A percentile compares a stretch with the other conserved stretches of the same genome.
phyloP scores from a whole-genome alignment of 2,329 filamentous ascomycete species.

The Ambrosiella beaveri region DNA sequence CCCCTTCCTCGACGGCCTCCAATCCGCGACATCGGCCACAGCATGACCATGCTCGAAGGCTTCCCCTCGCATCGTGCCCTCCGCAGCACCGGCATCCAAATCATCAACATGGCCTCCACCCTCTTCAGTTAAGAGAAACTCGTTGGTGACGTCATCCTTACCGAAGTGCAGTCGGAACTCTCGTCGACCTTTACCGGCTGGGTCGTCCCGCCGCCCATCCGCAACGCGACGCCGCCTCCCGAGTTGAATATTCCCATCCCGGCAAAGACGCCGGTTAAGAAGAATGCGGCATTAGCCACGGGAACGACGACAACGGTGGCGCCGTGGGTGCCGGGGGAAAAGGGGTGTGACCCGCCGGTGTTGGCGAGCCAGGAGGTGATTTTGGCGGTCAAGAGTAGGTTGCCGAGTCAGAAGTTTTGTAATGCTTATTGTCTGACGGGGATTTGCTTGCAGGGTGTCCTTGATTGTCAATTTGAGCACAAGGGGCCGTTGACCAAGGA shows the following conservation, averaged over 20 bases:
- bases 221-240: constrained; percentile 4
- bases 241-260: constrained; percentile 3
- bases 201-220: background rate
- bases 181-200: background rate
- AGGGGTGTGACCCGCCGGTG: constrained; percentile 3
- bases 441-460: constrained; percentile 34
- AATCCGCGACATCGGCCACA: constrained; percentile 27
- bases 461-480: constrained; percentile 38
- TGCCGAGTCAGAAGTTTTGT: constrained; percentile 38
- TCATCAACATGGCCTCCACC: constrained; percentile 27
- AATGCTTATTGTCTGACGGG: constrained; percentile 45
- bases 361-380: constrained; percentile 20
- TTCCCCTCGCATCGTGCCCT: constrained; percentile 18
- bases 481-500: constrained; percentile 34
- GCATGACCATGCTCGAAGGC: constrained; percentile 38
- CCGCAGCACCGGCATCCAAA: constrained; percentile 26
- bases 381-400: constrained; percentile 38
- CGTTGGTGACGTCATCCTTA: constrained; percentile 17
- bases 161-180: background rate
- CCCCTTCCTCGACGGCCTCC: constrained; percentile 38
- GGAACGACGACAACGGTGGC: background rate
- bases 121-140: constrained; percentile 40
- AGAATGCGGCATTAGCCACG: background rate
- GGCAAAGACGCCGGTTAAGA: background rate
- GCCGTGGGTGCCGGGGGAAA: constrained; percentile 2